These are phyloP conservation scores for Eucalyptus sp. DNA, from an alignment of 345 rosid genomes.

Conservation along the genomic window DNA sequence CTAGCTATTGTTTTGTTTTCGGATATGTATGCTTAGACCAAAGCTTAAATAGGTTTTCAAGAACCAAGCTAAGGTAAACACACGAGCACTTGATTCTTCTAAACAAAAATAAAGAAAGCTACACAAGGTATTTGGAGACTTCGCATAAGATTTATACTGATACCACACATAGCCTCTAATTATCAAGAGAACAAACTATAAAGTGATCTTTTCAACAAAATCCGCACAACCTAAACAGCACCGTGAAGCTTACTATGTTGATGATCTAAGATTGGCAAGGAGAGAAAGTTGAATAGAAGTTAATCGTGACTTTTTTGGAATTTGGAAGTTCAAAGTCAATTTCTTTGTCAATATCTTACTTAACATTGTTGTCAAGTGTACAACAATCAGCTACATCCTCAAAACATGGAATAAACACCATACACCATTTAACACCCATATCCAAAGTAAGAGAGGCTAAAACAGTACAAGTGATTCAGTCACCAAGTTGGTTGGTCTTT, in stretches of 20 bases:
- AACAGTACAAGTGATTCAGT: conserved; percentile 22
- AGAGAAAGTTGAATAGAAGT: not conserved
- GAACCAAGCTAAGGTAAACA: not conserved
- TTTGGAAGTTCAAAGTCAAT: not conserved
- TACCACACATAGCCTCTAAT: not conserved
- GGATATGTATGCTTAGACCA: not conserved
- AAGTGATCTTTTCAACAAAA: not conserved
- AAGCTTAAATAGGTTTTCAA: not conserved
- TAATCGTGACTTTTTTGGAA: not conserved
- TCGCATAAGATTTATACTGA: not conserved
- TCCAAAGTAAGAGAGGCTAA: conserved; percentile 1
- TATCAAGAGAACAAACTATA: not conserved
- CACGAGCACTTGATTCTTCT: not conserved
- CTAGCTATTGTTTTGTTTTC: not conserved
- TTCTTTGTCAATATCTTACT: conserved; percentile 1
- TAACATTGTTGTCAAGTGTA: conserved; percentile 5
- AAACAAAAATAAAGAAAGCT: not conserved
- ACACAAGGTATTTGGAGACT: not conserved
- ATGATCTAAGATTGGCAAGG: not conserved
- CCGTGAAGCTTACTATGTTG: not conserved
- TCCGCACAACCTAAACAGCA: not conserved
- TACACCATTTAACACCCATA: not conserved
- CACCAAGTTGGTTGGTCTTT: not conserved
- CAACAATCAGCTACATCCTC: conserved; percentile 1
- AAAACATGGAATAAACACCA: not conserved